A percentile compares a stretch with the other conserved stretches of the same genome.
Evolutionary conservation across 768 basidiomycete species (phyloP).

Genomic region (Cystobasidium onofrii): DNA sequence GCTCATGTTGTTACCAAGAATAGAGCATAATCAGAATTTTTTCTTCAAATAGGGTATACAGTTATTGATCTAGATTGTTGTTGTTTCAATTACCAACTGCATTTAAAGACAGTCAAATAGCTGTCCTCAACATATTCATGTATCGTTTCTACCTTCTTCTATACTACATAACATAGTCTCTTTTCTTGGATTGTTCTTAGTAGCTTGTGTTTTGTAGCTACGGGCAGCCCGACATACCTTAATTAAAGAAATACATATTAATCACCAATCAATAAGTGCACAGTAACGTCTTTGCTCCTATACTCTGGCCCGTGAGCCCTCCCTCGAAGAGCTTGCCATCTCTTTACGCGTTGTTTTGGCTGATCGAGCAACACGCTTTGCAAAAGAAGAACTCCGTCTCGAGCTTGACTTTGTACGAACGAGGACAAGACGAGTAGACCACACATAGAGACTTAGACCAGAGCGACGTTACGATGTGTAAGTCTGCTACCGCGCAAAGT

Average conservation of each 20-base stretch:
- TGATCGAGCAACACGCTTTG: background rate
- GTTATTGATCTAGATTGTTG: background rate
- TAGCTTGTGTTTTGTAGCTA: background rate
- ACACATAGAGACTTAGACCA: no score
- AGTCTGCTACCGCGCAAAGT: background rate
- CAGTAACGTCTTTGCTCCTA: background rate
- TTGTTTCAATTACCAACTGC: background rate
- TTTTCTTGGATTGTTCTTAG: background rate
- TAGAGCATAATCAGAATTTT: background rate
- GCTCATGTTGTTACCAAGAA: background rate
- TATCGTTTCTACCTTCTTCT: background rate
- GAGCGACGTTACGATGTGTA: background rate
- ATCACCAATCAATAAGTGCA: no score
- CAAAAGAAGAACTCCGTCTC: background rate
- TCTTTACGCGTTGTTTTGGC: background rate
- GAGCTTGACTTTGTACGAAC: background rate
- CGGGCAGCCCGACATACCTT: background rate
- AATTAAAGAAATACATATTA: background rate
- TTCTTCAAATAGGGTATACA: background rate
- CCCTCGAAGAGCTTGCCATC: background rate
- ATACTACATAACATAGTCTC: background rate
- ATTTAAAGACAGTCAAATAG: background rate
- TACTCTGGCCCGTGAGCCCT: no score
- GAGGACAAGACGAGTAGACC: background rate
- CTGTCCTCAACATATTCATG: background rate